A percentile compares a stretch with the other conserved stretches of the same genome.
Conservation (phyloP, 1,284 basidiomycete species). For the Ustilago curta region DNA sequence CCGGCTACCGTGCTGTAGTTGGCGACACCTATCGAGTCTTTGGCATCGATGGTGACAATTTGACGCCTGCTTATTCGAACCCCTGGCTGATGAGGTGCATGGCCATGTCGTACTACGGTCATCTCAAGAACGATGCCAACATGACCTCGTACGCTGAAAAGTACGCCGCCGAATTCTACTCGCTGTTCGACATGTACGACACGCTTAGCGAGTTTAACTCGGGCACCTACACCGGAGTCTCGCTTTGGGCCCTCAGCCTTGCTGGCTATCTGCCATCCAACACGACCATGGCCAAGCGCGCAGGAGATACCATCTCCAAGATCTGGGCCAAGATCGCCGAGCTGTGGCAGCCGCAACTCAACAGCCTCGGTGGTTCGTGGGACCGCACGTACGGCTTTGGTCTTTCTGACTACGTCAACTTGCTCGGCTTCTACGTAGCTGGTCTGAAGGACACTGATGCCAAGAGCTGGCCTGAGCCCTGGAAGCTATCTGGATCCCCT, state of each 20-base stretch:
- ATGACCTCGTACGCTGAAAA: conserved; percentile 35
- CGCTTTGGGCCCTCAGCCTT: conserved; percentile 40
- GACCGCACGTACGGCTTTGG: conserved; percentile 40
- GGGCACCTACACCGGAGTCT: conserved; percentile 42
- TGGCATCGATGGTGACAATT: conserved; percentile 31
- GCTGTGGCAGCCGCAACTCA: conserved; percentile 37
- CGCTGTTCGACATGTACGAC: conserved; percentile 43
- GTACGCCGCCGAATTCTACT: conserved; percentile 38
- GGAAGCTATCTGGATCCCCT: conserved; percentile 28
- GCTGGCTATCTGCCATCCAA: conserved; percentile 32
- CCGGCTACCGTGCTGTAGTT: conserved; percentile 35
- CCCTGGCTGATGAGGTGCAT: conserved; percentile 46
- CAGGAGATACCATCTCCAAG: conserved; percentile 42
- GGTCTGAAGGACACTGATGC: conserved; percentile 16
- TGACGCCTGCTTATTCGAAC: conserved; percentile 39
- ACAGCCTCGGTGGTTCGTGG: conserved; percentile 38
- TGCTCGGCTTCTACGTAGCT: conserved; percentile 36
- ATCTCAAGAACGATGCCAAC: conserved; percentile 39
- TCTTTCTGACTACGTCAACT: conserved; percentile 30
- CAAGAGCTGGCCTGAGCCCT: conserved; percentile 38
- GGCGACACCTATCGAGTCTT: conserved; percentile 44
- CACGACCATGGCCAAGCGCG: conserved; percentile 36
- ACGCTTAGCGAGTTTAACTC: conserved; percentile 42
- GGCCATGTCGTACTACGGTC: conserved; percentile 41
- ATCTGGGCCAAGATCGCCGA: conserved; percentile 41